These are phyloP conservation scores for Geopyxis carbonaria DNA, from an alignment of 495 filamentous ascomycete species.

Conservation along the genomic window DNA sequence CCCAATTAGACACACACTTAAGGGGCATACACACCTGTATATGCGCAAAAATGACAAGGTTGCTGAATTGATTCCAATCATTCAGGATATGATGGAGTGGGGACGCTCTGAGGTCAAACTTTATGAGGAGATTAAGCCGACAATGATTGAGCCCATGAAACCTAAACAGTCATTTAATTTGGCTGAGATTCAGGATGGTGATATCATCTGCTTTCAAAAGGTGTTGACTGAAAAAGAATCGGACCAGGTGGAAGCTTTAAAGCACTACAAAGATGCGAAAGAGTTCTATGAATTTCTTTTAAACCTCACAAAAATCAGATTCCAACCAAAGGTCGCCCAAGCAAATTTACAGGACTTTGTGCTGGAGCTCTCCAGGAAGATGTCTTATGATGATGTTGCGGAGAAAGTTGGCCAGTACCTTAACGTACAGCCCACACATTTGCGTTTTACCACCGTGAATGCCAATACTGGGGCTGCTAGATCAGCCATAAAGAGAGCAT, in stretches of 20 bases:
- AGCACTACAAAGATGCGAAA: slow-evolving; percentile 39
- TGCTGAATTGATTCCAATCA: slow-evolving; percentile 61
- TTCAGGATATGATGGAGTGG: slow-evolving; percentile 79
- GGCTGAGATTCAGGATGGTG: slow-evolving; percentile 90
- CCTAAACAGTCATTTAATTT: slow-evolving; percentile 70
- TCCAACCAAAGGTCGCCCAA: slow-evolving; percentile 40
- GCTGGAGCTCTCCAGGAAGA: slow-evolving; percentile 63
- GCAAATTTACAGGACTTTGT: slow-evolving; percentile 41
- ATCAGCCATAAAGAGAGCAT: slow-evolving; percentile 51
- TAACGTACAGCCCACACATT: slow-evolving; percentile 60
- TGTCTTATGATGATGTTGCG: slow-evolving; percentile 73
- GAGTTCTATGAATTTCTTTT: slow-evolving; percentile 85
- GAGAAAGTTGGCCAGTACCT: slow-evolving; percentile 72
- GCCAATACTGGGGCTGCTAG: slow-evolving; percentile 56
- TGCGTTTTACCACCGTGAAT: slow-evolving; percentile 78
- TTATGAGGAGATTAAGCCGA: slow-evolving; percentile 77
- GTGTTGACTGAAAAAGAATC: slow-evolving; percentile 44
- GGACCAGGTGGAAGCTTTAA: neutral
- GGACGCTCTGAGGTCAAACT: slow-evolving; percentile 24
- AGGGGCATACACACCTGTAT: slow-evolving; percentile 65
- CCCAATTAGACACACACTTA: slow-evolving; percentile 50
- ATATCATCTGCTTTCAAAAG: slow-evolving; percentile 88
- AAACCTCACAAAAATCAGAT: slow-evolving; percentile 58
- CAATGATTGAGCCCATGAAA: slow-evolving; percentile 92
- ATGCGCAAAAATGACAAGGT: slow-evolving; percentile 76